phyloP scores from a whole-genome alignment of 352 stramenopile genomes.

The Phytophthora colocasiae region DNA sequence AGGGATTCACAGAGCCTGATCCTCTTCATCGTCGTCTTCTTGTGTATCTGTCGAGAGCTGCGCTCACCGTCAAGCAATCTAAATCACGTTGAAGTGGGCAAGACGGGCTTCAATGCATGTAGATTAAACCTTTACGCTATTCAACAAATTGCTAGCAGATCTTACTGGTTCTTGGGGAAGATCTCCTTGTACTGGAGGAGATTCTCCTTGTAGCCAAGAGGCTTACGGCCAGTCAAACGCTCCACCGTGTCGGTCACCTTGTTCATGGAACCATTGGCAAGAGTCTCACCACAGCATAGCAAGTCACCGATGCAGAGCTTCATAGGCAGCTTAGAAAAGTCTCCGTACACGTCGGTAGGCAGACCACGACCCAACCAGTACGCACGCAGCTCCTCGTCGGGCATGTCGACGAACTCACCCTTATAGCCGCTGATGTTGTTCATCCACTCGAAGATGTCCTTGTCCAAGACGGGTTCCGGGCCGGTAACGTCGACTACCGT shows the following conservation, averaged over 20 bases:
- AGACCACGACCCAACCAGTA: slow-evolving; percentile 25
- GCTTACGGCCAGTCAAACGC: slow-evolving; percentile 23
- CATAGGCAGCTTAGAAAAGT: slow-evolving; percentile 28
- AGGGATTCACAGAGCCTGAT: neutral
- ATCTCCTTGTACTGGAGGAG: slow-evolving; percentile 24
- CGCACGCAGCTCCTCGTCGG: slow-evolving; percentile 33
- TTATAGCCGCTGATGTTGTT: slow-evolving; percentile 32
- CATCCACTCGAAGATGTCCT: slow-evolving; percentile 40
- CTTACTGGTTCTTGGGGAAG: slow-evolving; percentile 26
- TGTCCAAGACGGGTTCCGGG: slow-evolving; percentile 20
- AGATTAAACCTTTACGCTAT: slow-evolving; percentile 22
- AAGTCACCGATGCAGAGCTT: slow-evolving; percentile 35
- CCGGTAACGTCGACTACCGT: slow-evolving; percentile 35
- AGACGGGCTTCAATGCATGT: slow-evolving; percentile 9
- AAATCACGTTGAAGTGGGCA: slow-evolving; percentile 10
- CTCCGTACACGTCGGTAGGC: slow-evolving; percentile 22
- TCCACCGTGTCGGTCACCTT: slow-evolving; percentile 22
- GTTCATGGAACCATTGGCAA: slow-evolving; percentile 31
- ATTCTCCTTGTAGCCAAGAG: slow-evolving; percentile 21
- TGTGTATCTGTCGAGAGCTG: neutral
- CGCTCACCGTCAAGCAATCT: neutral
- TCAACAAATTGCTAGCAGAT: neutral
- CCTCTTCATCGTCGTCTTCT: slow-evolving; percentile 1
- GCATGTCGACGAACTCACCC: slow-evolving; percentile 36
- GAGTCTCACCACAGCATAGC: slow-evolving; percentile 27